phyloP scores from a whole-genome alignment of 176 grass and related monocot species.

The Miscanthus lutarioriparius region DNA sequence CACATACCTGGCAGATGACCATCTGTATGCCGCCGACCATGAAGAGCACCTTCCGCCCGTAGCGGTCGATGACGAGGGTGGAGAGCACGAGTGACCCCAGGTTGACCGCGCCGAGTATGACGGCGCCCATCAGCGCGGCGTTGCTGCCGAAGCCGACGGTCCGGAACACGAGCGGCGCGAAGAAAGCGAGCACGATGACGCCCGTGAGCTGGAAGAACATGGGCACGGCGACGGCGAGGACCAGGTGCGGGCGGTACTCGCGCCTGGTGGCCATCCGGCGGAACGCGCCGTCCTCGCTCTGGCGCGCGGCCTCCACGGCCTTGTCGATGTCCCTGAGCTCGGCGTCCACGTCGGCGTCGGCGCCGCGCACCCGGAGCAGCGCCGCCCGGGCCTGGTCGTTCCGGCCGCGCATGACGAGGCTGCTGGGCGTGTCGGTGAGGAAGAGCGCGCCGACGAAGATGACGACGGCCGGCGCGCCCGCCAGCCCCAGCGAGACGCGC shows the following conservation, averaged over 20 bases:
- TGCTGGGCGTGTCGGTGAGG: conserved; percentile 84
- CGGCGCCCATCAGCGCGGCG: conserved; percentile 62
- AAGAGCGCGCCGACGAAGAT: conserved; percentile 66
- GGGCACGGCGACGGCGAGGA: conserved; percentile 73
- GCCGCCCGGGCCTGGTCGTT: conserved; percentile 49
- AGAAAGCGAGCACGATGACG: conserved; percentile 75
- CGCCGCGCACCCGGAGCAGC: conserved; percentile 55
- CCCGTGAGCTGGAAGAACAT: conserved; percentile 88
- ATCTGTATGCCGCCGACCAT: conserved; percentile 70
- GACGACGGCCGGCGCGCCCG: conserved; percentile 54
- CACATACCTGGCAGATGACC: conserved; percentile 56
- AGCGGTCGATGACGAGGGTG: conserved; percentile 66
- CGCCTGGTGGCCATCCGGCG: conserved; percentile 46
- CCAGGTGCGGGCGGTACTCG: conserved; percentile 75
- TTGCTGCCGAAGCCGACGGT: conserved; percentile 79
- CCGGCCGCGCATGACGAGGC: conserved; percentile 60
- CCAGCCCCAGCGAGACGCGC: conserved; percentile 86
- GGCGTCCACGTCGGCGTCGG: conserved; percentile 59
- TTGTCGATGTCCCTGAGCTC: conserved; percentile 57
- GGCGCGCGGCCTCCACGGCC: conserved; percentile 35
- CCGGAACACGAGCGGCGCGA: conserved; percentile 77
- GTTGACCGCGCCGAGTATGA: conserved; percentile 69
- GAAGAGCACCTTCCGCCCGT: conserved; percentile 75
- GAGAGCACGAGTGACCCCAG: conserved; percentile 56
- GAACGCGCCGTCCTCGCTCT: conserved; percentile 63